Base-by-base conservation (phyloP, 345 rosid species). In the Eucalyptus viminalis region DNA sequence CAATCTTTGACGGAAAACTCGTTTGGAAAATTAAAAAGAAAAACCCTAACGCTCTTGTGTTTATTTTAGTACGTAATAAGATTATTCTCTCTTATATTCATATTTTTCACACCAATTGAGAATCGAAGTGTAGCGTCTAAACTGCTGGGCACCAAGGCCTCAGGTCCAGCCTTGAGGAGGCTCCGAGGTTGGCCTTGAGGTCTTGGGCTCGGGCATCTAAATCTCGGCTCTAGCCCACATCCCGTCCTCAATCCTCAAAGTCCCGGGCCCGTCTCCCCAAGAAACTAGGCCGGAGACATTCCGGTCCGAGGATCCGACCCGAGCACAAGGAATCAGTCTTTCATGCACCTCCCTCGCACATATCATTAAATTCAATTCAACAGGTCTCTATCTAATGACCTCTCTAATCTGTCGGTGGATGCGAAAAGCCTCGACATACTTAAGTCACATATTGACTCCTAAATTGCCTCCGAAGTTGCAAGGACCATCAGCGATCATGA, bases 331-430 rank as follows among this genome's bases (percentile, higher is more conserved):
- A 72, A 3, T 51, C 2, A 2, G 2, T 72, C 81, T 34, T 19
- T 72, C 44, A 2, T 34, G 81, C 81, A 72, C 22, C 44, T 17
- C 13, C 7, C 44, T 37, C 25, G 1, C 13, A 10, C 40, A 12
- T 24, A 19, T 31, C 80, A 7, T 19, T 12, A 34, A 6, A 31
- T 34, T 53, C 6, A 6, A 31, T 34, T 53, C 6, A 34, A 17
- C 6, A 4, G 14, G 11, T 10, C 9, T 4, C 13, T 9, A 3
- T 9, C 34, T 17, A 17, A 3, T 22, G 14, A 72, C 24, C 24
- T 5, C 2, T 34, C 3, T 17, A 19, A 10, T 72, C 2, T 2
- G 3, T 2, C 6, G 2, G 2, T 37, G 44, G 40, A 34, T 10
- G 25, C 2, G 25, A 34, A 17, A 19, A 34, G n/a, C 12, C 21